Evolutionary conservation across 2,329 filamentous ascomycete species (phyloP), one percentile per base, ranked within the genome.

Genomic region (Furcasterigmium sp.): DNA sequence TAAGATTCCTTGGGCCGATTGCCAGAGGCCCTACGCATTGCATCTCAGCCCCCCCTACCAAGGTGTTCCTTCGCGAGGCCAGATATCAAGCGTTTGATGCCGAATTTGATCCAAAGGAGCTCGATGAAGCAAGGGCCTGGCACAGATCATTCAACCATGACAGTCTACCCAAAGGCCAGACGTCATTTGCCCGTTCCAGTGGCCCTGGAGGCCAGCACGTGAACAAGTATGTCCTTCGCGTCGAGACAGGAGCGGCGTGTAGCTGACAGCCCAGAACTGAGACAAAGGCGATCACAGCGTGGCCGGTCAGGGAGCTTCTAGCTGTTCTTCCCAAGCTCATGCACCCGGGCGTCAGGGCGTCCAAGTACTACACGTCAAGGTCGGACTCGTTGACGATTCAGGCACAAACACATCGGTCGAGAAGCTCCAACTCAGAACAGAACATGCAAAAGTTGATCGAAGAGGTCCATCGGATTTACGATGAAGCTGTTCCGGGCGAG

Each of bases 191-290:
- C 3, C 68, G 78, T n/a, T 80, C 78, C 3, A 80, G 76, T 51
- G 78, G 78, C 0, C 77, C 78, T 3, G 78, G 78, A 11, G 78
- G 78, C 2, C 78, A 82, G 51, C 76, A 82, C 53, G 77, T 81
- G 25, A 82, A 82, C 55, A 82, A 81, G 78, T 81, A 53, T 42
- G 70, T 25, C 21, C 10, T 10, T 25, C 13, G 8, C 20, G 11
- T 10, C 10, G 10, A 11, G 19, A 10, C 32, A 35, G 32, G 4
- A 35, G 32, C n/a, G 9, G n/a, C n/a, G n/a, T n/a, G n/a, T n/a
- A 4, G 6, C 32, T 35, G 15, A 35, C 14, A 11, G 2, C 13
- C n/a, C 51, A 81, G 77, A 47, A 82, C 78, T 1, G 78, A 82
- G 59, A 75, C 68, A 40, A 82, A 81, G 51, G 78, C 77, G 18